Conservation (phyloP, 2,329 filamentous ascomycete genomes). For the Neophaeococcomyces mojaviensis region DNA sequence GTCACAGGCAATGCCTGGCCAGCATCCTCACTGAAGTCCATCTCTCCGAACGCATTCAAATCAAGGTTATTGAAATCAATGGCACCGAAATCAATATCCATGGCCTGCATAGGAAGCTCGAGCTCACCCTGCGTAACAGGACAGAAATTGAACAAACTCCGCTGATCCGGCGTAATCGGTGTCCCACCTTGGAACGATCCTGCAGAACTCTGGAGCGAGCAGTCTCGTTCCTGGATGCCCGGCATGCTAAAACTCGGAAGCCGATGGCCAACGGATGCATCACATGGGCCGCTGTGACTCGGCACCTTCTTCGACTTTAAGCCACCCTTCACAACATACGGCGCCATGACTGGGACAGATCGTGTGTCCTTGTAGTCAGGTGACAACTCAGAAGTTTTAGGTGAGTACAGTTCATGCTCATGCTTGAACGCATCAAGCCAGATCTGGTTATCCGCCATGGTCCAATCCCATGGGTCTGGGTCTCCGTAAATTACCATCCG, state of each 20-base stretch:
- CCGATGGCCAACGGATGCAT: neutral
- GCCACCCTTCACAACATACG: slow-evolving; percentile 34
- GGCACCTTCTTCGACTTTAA: slow-evolving; percentile 29
- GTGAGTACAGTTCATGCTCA: slow-evolving; percentile 31
- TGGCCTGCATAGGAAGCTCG: slow-evolving; percentile 13
- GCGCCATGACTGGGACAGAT: slow-evolving; percentile 36
- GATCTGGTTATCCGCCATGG: slow-evolving; percentile 39
- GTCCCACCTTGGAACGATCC: slow-evolving; percentile 1
- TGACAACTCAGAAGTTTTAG: slow-evolving; percentile 19
- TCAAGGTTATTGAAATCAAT: slow-evolving; percentile 22
- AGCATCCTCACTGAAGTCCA: slow-evolving; percentile 14
- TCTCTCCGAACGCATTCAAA: slow-evolving; percentile 17
- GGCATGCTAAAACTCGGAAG: neutral
- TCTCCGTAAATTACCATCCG: slow-evolving; percentile 26
- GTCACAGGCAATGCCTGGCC: neutral
- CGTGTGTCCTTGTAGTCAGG: slow-evolving; percentile 29
- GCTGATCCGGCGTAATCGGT: slow-evolving; percentile 3
- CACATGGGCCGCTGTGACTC: slow-evolving; percentile 10
- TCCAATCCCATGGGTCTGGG: slow-evolving; percentile 32
- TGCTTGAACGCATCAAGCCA: slow-evolving; percentile 41
- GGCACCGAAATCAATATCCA: slow-evolving; percentile 23
- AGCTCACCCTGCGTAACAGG: slow-evolving; percentile 4
- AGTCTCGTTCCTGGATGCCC: slow-evolving; percentile 3
- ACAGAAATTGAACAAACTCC: neutral
- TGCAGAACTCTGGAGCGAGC: neutral